These are phyloP conservation scores for Aspergillus hancockii DNA, from an alignment of 495 filamentous ascomycete species.

Conservation along the genomic window DNA sequence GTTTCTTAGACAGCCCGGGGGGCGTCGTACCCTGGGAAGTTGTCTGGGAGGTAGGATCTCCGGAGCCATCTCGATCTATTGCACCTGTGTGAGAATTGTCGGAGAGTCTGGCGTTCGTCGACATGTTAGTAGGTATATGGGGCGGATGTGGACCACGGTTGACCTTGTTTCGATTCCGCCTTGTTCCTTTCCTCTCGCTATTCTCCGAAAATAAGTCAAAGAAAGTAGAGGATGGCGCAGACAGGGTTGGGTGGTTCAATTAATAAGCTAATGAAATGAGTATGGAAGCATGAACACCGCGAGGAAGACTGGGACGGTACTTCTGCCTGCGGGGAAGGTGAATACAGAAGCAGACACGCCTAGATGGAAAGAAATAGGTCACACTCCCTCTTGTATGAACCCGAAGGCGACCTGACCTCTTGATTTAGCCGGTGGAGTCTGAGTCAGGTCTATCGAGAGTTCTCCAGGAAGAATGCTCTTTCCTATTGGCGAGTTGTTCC, in stretches of 20 bases:
- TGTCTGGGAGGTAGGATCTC: neutral
- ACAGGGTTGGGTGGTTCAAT: neutral
- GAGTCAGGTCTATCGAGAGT: neutral
- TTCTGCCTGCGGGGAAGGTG: neutral
- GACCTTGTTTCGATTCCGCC: constrained; percentile 16
- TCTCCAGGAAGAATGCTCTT: neutral
- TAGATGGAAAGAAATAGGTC: neutral
- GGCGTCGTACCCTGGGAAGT: neutral
- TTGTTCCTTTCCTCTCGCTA: neutral
- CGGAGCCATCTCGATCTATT: neutral
- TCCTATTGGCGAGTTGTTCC: neutral
- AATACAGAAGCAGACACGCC: neutral
- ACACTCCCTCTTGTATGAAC: neutral
- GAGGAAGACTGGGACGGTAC: neutral
- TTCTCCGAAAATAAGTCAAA: neutral
- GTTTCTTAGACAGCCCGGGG: constrained; percentile 8
- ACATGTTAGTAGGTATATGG: constrained; percentile 21
- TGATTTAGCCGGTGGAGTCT: neutral
- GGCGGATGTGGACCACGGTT: constrained; percentile 21
- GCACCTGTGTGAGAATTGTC: constrained; percentile 6
- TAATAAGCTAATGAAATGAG: neutral
- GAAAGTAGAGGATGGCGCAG: neutral
- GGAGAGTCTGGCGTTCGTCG: constrained; percentile 14
- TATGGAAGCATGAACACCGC: neutral
- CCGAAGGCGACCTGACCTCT: neutral